These are phyloP conservation scores for Mycogone perniciosa DNA, from an alignment of 2,329 filamentous ascomycete genomes.

Conservation along the genomic window DNA sequence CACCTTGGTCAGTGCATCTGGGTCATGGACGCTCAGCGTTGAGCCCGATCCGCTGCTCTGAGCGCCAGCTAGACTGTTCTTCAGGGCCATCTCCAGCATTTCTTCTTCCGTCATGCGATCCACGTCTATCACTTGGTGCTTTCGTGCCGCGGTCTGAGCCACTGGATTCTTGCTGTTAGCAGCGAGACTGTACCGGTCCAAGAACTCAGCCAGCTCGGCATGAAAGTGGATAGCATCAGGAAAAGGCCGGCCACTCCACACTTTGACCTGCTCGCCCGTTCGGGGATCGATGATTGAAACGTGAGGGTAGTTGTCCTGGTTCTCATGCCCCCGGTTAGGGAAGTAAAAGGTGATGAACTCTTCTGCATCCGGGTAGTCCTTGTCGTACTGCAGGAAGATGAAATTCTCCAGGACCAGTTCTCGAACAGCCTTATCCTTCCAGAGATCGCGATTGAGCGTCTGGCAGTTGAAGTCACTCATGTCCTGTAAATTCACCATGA, in stretches of 20 bases:
- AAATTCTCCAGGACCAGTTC: conserved; percentile 88
- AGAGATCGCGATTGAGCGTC: conserved; percentile 86
- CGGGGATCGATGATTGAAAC: conserved; percentile 93
- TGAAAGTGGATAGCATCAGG: conserved; percentile 74
- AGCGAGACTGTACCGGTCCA: conserved; percentile 92
- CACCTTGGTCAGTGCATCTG: conserved; percentile 75
- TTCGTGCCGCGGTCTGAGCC: conserved; percentile 57
- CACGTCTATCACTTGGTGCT: conserved; percentile 64
- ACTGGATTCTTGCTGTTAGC: conserved; percentile 90
- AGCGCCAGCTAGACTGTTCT: conserved; percentile 69
- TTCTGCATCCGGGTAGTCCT: conserved; percentile 69
- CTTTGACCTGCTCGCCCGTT: conserved; percentile 94
- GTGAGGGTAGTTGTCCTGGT: conserved; percentile 87
- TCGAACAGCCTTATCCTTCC: conserved; percentile 77
- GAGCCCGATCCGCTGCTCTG: conserved; percentile 24
- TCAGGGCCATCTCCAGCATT: conserved; percentile 89
- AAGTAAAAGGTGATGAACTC: conserved; percentile 93
- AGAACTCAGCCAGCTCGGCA: conserved; percentile 86
- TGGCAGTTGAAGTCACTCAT: conserved; percentile 92
- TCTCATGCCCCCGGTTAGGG: conserved; percentile 60
- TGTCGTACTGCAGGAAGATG: conserved; percentile 90
- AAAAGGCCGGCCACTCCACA: conserved; percentile 82
- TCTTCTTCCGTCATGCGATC: conserved; percentile 93
- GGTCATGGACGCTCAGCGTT: conserved; percentile 61
- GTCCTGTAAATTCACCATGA: conserved; percentile 93